Evolutionary conservation across 1,284 basidiomycete genomes (phyloP).

Genomic region (Volvariella volvacea): DNA sequence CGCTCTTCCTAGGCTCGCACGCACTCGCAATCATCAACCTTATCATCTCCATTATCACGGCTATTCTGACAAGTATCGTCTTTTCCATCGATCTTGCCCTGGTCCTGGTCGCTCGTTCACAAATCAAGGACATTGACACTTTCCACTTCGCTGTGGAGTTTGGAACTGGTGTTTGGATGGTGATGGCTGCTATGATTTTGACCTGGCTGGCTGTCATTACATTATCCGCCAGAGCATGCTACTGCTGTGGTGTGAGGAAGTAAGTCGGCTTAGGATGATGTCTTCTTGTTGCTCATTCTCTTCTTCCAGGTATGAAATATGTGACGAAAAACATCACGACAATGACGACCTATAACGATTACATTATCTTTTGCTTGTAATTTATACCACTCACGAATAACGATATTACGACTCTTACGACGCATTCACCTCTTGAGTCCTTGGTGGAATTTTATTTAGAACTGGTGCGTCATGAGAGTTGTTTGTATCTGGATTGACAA

Average conservation of each 20-base stretch:
- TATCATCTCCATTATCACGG: conserved; percentile 46
- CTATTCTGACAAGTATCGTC: conserved; percentile 45
- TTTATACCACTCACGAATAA: too few species aligned
- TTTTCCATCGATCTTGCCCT: conserved; percentile 58
- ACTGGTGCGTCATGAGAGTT: too few species aligned
- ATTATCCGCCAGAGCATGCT: conserved; percentile 55
- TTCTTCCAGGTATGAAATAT: background rate
- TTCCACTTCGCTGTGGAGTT: conserved; percentile 42
- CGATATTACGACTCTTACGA: too few species aligned
- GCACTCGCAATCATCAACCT: conserved; percentile 51
- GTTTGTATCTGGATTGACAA: too few species aligned
- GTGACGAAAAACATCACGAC: background rate
- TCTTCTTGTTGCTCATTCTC: background rate
- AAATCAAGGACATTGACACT: conserved; percentile 33
- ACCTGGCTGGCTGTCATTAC: conserved; percentile 56
- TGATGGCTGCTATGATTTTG: conserved; percentile 42
- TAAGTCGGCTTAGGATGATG: conserved; percentile 14
- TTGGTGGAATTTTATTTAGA: too few species aligned
- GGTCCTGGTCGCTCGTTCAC: conserved; percentile 40
- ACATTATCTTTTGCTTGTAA: background rate
- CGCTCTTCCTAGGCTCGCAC: conserved; percentile 52
- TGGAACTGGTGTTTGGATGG: conserved; percentile 72
- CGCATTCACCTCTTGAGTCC: too few species aligned
- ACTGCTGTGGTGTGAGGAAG: conserved; percentile 56
- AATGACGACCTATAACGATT: background rate